Conservation (phyloP, 257 asterid genomes). For the Nicotiana otophora region DNA sequence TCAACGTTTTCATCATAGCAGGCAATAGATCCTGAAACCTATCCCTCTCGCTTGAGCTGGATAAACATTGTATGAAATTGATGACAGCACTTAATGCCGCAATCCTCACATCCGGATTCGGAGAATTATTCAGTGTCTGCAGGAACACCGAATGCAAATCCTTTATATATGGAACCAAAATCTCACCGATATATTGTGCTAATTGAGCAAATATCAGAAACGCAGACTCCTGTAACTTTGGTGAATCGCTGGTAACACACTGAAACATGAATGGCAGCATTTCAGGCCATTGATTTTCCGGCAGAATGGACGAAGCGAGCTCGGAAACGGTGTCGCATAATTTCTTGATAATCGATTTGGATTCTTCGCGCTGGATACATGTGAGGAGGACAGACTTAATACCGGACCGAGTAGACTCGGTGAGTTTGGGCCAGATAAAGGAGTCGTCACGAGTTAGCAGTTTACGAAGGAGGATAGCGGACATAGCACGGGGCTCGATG, state of each 20-base stretch:
- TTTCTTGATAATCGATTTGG: constrained; percentile 57
- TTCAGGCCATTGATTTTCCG: constrained; percentile 85
- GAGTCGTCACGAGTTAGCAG: constrained; percentile 74
- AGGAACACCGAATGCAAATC: constrained; percentile 80
- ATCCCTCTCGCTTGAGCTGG: constrained; percentile 69
- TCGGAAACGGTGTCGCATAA: constrained; percentile 86
- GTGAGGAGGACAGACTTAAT: constrained; percentile 49
- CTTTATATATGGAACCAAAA: constrained; percentile 53
- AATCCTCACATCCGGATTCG: constrained; percentile 65
- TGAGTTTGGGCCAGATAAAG: constrained; percentile 72
- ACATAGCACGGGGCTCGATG: constrained; percentile 72
- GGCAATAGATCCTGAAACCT: constrained; percentile 96
- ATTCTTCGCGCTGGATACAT: constrained; percentile 63
- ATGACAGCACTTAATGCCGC: constrained; percentile 93
- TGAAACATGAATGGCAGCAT: constrained; percentile 87
- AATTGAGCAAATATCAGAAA: constrained; percentile 73
- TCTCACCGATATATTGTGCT: constrained; percentile 77
- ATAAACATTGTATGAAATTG: constrained; percentile 78
- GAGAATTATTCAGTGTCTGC: constrained; percentile 51
- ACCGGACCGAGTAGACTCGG: constrained; percentile 47
- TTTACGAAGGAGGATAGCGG: constrained; percentile 80
- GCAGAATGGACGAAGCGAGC: constrained; percentile 83
- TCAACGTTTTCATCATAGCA: constrained; percentile 91
- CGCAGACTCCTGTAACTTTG: constrained; percentile 75
- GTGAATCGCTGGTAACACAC: constrained; percentile 64